These are phyloP conservation scores for Pythium oligandrum DNA, from an alignment of 352 stramenopile genomes.

Conservation along the genomic window DNA sequence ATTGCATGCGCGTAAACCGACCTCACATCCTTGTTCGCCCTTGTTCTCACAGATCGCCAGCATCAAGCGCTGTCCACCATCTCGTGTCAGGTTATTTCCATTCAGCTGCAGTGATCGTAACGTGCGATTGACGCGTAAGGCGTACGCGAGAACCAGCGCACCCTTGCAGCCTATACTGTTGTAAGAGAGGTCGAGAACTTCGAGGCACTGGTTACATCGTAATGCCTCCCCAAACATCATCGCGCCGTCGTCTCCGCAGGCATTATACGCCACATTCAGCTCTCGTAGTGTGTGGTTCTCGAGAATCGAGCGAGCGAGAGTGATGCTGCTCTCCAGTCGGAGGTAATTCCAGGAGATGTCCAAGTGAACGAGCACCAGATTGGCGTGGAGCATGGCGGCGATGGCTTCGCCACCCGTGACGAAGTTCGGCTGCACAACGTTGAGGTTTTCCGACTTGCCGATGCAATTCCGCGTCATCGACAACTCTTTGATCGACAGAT, in stretches of 20 bases:
- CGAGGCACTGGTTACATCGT: conserved; percentile 49
- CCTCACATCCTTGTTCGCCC: conserved; percentile 40
- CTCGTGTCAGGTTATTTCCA: conserved; percentile 67
- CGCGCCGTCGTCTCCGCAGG: conserved; percentile 59
- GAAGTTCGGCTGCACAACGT: conserved; percentile 83
- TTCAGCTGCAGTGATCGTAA: conserved; percentile 63
- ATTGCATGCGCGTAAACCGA: conserved; percentile 65
- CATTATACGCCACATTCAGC: conserved; percentile 76
- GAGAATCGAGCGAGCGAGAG: conserved; percentile 52
- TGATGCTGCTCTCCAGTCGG: conserved; percentile 69
- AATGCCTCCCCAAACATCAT: conserved; percentile 77
- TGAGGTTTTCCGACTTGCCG: conserved; percentile 83
- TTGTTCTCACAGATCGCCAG: conserved; percentile 57
- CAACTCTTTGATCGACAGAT: conserved; percentile 66
- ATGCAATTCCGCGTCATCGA: conserved; percentile 85
- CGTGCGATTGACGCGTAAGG: conserved; percentile 52
- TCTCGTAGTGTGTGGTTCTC: conserved; percentile 64
- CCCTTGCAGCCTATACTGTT: conserved; percentile 77
- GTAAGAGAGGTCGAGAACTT: conserved; percentile 68
- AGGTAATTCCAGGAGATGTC: conserved; percentile 90
- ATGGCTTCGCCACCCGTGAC: conserved; percentile 86
- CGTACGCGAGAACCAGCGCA: conserved; percentile 63
- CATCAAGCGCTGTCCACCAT: conserved; percentile 67
- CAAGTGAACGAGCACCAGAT: conserved; percentile 69
- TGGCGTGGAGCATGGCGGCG: conserved; percentile 80